Percentiles rank a stretch among this genome's conserved stretches.
Evolutionary conservation across 495 filamentous ascomycete species (phyloP).

Genomic region (Chaetomium tenue): DNA sequence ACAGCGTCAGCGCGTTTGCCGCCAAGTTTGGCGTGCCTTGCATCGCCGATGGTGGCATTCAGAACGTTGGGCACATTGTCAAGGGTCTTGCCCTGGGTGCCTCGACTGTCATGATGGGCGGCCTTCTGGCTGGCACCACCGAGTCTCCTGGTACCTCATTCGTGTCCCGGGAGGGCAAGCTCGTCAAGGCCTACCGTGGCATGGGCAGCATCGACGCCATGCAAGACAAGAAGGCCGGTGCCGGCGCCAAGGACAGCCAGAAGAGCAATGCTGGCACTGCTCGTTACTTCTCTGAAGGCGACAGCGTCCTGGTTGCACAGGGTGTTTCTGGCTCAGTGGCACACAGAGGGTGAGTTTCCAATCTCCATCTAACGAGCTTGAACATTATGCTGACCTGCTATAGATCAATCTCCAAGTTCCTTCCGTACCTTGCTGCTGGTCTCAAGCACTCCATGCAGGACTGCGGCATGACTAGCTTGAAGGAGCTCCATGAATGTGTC

Average conservation of each 20-base stretch:
- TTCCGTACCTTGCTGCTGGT: slow-evolving; percentile 91
- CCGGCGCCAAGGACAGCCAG: slow-evolving; percentile 64
- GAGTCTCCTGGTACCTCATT: slow-evolving; percentile 97
- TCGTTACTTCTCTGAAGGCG: slow-evolving; percentile 97
- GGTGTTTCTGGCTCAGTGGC: slow-evolving; percentile 77
- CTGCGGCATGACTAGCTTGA: slow-evolving; percentile 77
- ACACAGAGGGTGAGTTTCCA: slow-evolving; percentile 49
- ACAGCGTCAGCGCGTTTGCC: slow-evolving; percentile 83
- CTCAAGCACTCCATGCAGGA: slow-evolving; percentile 97
- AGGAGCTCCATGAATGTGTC: slow-evolving; percentile 73
- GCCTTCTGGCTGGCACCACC: slow-evolving; percentile 92
- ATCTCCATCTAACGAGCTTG: background rate
- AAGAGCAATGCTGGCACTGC: slow-evolving; percentile 94
- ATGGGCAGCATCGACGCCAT: slow-evolving; percentile 99
- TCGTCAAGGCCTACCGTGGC: slow-evolving; percentile 98
- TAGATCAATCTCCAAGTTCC: slow-evolving; percentile 80
- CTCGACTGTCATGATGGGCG: slow-evolving; percentile 98
- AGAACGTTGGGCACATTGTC: slow-evolving; percentile 98
- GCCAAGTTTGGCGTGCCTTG: slow-evolving; percentile 93
- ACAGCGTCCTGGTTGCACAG: slow-evolving; percentile 90
- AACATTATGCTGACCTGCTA: slow-evolving; percentile 25
- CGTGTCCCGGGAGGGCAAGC: slow-evolving; percentile 88
- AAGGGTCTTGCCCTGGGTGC: slow-evolving; percentile 95
- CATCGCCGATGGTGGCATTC: slow-evolving; percentile 96
- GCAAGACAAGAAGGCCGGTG: slow-evolving; percentile 94